Base-by-base conservation (phyloP, 2,329 filamentous ascomycete species). In the Trichoderma asperellum region DNA sequence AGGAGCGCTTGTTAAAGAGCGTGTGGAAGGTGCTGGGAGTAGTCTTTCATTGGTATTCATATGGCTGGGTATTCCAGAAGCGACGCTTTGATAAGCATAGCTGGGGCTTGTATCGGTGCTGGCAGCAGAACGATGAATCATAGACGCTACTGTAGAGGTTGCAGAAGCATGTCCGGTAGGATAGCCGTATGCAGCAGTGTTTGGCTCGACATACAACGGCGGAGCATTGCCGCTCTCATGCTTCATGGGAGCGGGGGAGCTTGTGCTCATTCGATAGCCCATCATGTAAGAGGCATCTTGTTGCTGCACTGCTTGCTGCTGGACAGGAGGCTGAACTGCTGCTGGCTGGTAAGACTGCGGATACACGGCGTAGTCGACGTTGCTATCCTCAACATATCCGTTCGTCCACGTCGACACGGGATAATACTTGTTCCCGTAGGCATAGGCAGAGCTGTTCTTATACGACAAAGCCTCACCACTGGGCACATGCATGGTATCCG, bases 341-440 rank as follows among this genome's bases (percentile, higher is more conserved):
- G 73, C 70, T 16, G 72, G 35, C 37, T 64, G 69, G n/a, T 62
- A 73, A 47, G 55, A 67, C 49, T 53, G 70, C 43, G 18, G 73
- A 67, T 77, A 77, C 24, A 77, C 55, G 40, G 68, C 55, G 63
- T 77, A 77, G 55, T 73, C 73, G 53, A 75, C 71, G 60, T 62
- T 34, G 34, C 73, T 72, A 7, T 78, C 75, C 18, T 78, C 74
- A 2, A 73, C n/a, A 32, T 77, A 75, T 34, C 72, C 73, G 27
- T 69, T 68, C 2, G 70, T 29, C 77, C 77, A 79, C 14, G 43
- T 72, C 0, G 74, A 52, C 27, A 75, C 63, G 4, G 74, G 56
- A 35, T 76, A 76, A 64, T 76, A 77, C 8, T 73, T 65, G 67
- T 74, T 78, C 43, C 71, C 40, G 67, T 77, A 78, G 5, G 71